phyloP scores from a whole-genome alignment of 1,284 basidiomycete genomes.

The Cutaneotrichosporon arboriforme region DNA sequence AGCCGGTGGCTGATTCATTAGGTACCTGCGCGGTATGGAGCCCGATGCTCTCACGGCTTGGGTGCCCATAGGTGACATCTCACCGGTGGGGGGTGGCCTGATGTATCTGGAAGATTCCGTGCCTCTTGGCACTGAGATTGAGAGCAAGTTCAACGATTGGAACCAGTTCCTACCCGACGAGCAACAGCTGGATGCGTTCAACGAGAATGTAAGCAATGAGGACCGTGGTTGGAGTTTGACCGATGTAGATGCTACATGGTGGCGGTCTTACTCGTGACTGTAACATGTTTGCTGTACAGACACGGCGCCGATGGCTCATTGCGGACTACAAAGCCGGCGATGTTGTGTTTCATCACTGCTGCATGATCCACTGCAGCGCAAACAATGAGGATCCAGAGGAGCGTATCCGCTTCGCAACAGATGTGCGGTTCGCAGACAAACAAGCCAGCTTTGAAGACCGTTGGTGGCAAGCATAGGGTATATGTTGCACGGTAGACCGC shows the following conservation, averaged over 20 bases:
- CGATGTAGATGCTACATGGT: slow-evolving; percentile 14
- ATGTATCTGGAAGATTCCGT: slow-evolving; percentile 30
- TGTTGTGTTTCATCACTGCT: slow-evolving; percentile 21
- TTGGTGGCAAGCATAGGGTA: slow-evolving; percentile 8
- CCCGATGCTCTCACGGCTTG: slow-evolving; percentile 26
- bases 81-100: slow-evolving; percentile 23
- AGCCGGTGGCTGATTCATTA: neutral
- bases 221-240: slow-evolving; percentile 9
- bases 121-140: slow-evolving; percentile 22
- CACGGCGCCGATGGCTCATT: slow-evolving; percentile 17
- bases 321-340: slow-evolving; percentile 20
- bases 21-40: slow-evolving; percentile 13
- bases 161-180: slow-evolving; percentile 17
- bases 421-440: slow-evolving; percentile 17
- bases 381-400: slow-evolving; percentile 14
- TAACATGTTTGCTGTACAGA: slow-evolving; percentile 3
- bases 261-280: slow-evolving; percentile 14
- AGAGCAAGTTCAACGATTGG: slow-evolving; percentile 17
- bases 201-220: slow-evolving; percentile 23
- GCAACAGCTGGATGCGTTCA: slow-evolving; percentile 25
- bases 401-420: slow-evolving; percentile 15
- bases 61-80: slow-evolving; percentile 29
- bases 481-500: neutral
- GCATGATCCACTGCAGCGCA: slow-evolving; percentile 15
- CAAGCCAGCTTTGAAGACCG: slow-evolving; percentile 10